These are phyloP conservation scores for Alternaria gaisen DNA, from an alignment of 2,329 filamentous ascomycete species.

Conservation along the genomic window DNA sequence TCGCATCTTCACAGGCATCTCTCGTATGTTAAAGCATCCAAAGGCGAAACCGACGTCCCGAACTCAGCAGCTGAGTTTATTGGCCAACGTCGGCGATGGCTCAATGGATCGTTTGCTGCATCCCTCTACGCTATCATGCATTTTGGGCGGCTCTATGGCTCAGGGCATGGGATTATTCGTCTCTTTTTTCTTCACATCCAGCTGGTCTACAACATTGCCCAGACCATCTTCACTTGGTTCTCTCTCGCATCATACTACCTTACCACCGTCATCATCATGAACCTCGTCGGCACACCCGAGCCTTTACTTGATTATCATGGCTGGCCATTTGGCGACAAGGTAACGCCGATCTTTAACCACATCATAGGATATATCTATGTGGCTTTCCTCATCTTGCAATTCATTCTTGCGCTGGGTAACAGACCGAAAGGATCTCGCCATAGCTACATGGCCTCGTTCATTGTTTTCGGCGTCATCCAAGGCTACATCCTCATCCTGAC, in stretches of 20 bases:
- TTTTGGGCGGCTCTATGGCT: conserved; percentile 98
- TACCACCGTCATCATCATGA: conserved; percentile 98
- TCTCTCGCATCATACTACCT: conserved; percentile 87
- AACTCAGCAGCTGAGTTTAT: conserved; percentile 98
- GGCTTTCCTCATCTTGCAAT: conserved; percentile 90
- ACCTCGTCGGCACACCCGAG: conserved; percentile 75
- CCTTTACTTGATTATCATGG: conserved; percentile 55
- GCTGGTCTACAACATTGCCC: conserved; percentile 91
- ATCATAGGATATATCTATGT: conserved; percentile 91
- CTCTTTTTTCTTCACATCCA: conserved; percentile 99
- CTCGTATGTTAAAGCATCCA: conserved; percentile 93
- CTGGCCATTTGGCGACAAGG: conserved; percentile 90
- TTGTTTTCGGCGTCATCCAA: conserved; percentile 87
- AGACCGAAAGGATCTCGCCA: conserved; percentile 93
- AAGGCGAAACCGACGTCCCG: conserved; percentile 98
- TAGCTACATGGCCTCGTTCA: conserved; percentile 89
- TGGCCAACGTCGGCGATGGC: conserved; percentile 95
- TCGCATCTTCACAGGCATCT: background rate
- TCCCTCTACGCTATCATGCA: conserved; percentile 98
- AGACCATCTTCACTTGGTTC: conserved; percentile 89
- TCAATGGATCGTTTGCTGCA: conserved; percentile 98
- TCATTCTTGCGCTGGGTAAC: conserved; percentile 96
- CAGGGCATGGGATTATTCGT: conserved; percentile 93
- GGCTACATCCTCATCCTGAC: conserved; percentile 89
- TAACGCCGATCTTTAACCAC: conserved; percentile 89